Evolutionary conservation across 192 early-diverging fungal species (phyloP).

Genomic region (Mortierella claussenii): DNA sequence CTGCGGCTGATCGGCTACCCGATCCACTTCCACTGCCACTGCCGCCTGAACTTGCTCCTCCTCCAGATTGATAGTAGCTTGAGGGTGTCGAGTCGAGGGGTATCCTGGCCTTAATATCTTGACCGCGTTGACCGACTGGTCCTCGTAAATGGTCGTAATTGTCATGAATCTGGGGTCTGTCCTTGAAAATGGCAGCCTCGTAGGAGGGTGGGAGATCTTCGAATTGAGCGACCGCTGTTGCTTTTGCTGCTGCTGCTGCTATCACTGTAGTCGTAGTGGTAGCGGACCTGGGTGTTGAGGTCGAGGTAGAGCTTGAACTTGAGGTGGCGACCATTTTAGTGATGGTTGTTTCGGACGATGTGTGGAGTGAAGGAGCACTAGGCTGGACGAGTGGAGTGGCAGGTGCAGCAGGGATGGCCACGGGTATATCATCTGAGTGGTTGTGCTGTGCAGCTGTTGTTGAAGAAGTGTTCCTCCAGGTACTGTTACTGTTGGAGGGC

Average conservation of each 20-base stretch:
- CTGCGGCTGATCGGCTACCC: background rate
- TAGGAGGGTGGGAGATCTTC: slow-evolving; percentile 42
- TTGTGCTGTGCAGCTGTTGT: background rate
- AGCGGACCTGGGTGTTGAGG: background rate
- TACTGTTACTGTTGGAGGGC: slow-evolving; percentile 6
- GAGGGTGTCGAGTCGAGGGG: slow-evolving; percentile 35
- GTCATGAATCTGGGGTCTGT: slow-evolving; percentile 41
- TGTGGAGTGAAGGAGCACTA: background rate
- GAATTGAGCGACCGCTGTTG: background rate
- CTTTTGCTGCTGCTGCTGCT: background rate
- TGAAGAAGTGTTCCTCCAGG: background rate
- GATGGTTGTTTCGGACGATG: slow-evolving; percentile 2
- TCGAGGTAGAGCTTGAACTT: background rate
- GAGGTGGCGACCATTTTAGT: background rate
- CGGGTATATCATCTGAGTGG: background rate
- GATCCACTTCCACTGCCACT: slow-evolving; percentile 6
- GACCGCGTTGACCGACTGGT: slow-evolving; percentile 40
- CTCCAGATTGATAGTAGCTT: slow-evolving; percentile 20
- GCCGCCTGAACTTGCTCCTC: background rate
- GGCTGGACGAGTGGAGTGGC: slow-evolving; percentile 1
- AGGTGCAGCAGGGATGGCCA: background rate
- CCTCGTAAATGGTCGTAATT: slow-evolving; percentile 49
- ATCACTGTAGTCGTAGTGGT: background rate
- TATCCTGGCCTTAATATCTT: slow-evolving; percentile 48
- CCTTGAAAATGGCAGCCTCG: slow-evolving; percentile 18